phyloP scores from a whole-genome alignment of 179 eudicot genomes.

The Monotropa hypopitys region DNA sequence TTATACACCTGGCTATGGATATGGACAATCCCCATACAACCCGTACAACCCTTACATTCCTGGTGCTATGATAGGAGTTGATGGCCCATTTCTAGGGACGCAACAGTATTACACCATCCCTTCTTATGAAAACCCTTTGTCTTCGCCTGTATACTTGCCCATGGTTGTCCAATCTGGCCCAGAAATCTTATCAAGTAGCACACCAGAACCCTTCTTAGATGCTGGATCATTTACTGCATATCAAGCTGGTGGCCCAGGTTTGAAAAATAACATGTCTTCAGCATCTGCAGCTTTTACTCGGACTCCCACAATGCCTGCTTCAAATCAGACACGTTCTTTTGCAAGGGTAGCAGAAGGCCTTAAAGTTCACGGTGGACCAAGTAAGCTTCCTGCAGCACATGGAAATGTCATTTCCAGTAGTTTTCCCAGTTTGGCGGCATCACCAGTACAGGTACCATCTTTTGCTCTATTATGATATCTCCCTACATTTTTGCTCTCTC shows the following conservation, averaged over 20 bases:
- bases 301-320: slow-evolving; percentile 26
- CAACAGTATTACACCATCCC: slow-evolving; percentile 62
- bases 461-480: neutral
- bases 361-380: slow-evolving; percentile 31
- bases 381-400: slow-evolving; percentile 30
- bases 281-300: slow-evolving; percentile 29
- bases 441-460: slow-evolving; percentile 14
- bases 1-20: slow-evolving; percentile 74
- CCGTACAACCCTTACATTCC: slow-evolving; percentile 97
- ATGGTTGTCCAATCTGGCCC: slow-evolving; percentile 45
- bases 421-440: slow-evolving; percentile 23
- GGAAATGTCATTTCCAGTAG: slow-evolving; percentile 23
- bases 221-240: slow-evolving; percentile 26
- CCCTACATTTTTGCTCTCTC: neutral
- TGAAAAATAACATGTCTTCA: slow-evolving; percentile 28
- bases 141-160: slow-evolving; percentile 53
- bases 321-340: slow-evolving; percentile 28
- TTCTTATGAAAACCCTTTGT: slow-evolving; percentile 41
- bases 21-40: slow-evolving; percentile 62
- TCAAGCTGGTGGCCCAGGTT: slow-evolving; percentile 27
- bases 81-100: slow-evolving; percentile 46
- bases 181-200: slow-evolving; percentile 31
- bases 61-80: slow-evolving; percentile 77
- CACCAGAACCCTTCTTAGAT: slow-evolving; percentile 27
- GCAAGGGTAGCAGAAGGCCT: slow-evolving; percentile 31